Conservation (phyloP, 768 basidiomycete genomes). For the Lentinula lateritia region DNA sequence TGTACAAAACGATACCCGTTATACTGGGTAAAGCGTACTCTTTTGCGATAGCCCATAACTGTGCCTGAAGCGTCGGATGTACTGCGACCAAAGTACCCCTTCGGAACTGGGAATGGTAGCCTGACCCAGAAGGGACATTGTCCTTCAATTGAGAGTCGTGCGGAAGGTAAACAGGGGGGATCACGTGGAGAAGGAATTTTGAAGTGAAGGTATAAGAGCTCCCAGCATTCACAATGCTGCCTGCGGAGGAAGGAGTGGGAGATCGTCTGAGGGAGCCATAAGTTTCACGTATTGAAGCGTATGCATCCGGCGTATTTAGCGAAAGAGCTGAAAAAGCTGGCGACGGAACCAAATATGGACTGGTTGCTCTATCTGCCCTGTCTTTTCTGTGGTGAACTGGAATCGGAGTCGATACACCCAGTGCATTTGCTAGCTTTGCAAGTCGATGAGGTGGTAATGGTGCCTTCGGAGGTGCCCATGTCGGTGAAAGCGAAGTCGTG, state of each 20-base stretch:
- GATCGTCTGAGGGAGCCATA: constrained; percentile 34
- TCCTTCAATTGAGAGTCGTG: constrained; percentile 42
- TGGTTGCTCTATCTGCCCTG: background rate
- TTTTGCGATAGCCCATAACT: constrained; percentile 82
- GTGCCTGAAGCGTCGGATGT: constrained; percentile 76
- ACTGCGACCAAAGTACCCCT: constrained; percentile 87
- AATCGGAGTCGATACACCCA: constrained; percentile 73
- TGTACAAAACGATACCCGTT: constrained; percentile 76
- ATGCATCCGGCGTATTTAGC: constrained; percentile 4
- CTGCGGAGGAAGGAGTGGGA: constrained; percentile 43
- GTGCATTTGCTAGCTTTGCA: constrained; percentile 80
- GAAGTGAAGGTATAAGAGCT: constrained; percentile 41
- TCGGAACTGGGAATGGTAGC: constrained; percentile 75
- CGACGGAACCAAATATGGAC: constrained; percentile 3
- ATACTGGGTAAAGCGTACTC: constrained; percentile 92
- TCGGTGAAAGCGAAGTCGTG: constrained; percentile 25
- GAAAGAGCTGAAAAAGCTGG: background rate
- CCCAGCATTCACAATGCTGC: constrained; percentile 18
- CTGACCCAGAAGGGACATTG: constrained; percentile 54
- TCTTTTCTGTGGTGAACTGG: constrained; percentile 34
- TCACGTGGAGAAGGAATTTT: constrained; percentile 75
- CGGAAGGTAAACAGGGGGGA: constrained; percentile 71
- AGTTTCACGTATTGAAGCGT: constrained; percentile 2
- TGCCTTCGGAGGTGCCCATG: constrained; percentile 64
- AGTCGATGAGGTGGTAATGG: constrained; percentile 74